Conservation (phyloP, 805 yeast species). For the Candida peoriensis region DNA sequence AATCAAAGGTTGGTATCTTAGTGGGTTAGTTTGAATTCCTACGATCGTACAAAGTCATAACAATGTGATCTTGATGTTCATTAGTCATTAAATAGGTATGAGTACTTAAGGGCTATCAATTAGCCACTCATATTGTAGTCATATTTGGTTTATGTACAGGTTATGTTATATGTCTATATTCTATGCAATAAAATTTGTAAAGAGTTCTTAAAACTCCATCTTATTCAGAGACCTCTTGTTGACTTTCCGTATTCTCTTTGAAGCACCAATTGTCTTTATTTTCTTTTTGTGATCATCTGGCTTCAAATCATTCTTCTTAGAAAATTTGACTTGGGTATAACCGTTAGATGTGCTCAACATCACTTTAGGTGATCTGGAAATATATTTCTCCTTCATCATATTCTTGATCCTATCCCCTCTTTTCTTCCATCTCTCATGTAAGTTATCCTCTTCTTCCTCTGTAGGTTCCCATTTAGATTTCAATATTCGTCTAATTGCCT, state of each 20-base stretch:
- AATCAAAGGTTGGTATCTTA: slow-evolving; percentile 37
- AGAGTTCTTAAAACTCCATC: slow-evolving; percentile 6
- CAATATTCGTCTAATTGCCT: slow-evolving; percentile 74
- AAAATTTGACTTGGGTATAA: slow-evolving; percentile 7
- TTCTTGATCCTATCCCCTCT: slow-evolving; percentile 37
- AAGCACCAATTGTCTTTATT: slow-evolving; percentile 5
- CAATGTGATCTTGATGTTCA: background rate
- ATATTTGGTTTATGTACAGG: slow-evolving; percentile 3
- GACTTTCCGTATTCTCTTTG: slow-evolving; percentile 10
- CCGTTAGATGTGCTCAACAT: slow-evolving; percentile 8
- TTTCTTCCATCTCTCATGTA: slow-evolving; percentile 47
- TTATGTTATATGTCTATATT: slow-evolving; percentile 1
- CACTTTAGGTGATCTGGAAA: slow-evolving; percentile 5
- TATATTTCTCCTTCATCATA: slow-evolving; percentile 5
- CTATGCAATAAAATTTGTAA: background rate
- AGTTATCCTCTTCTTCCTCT: slow-evolving; percentile 42
- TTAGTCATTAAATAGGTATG: background rate
- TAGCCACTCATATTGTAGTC: too few species aligned
- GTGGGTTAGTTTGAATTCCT: slow-evolving; percentile 27
- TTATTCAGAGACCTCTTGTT: slow-evolving; percentile 7
- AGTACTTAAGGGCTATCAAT: too few species aligned
- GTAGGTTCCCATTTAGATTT: slow-evolving; percentile 73
- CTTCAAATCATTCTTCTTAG: slow-evolving; percentile 2
- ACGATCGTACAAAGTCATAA: background rate
- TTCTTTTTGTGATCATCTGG: background rate